A percentile compares a stretch with the other conserved stretches of the same genome.
Conservation (phyloP, 176 grass and related monocot species). For the maize (Zea mays) region Zm-B73-REFERENCE-NAM-5.0 NC_050103.1:111333001-111333500, state of each 20-base stretch:
- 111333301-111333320: conserved; percentile 57
- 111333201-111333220: conserved; percentile 52
- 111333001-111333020: conserved; percentile 54
- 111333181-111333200: conserved; percentile 55
- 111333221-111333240: conserved; percentile 64
- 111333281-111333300: conserved; percentile 67
- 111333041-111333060: conserved; percentile 67
- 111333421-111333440: no score
- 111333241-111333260: conserved; percentile 65
- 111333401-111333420: no score
- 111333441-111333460: no score
- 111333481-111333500: no score
- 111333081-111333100: conserved; percentile 50
- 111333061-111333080: conserved; percentile 69
- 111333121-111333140: conserved; percentile 50
- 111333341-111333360: conserved; percentile 64
- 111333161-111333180: conserved; percentile 58
- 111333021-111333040: conserved; percentile 63
- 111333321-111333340: conserved; percentile 70
- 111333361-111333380: conserved; percentile 63
- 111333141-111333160: conserved; percentile 55
- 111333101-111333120: conserved; percentile 64
- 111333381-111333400: conserved; percentile 38
- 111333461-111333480: no score
- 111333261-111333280: conserved; percentile 66